Conservation (phyloP, 768 basidiomycete species). For the Lanmaoa rubissima region DNA sequence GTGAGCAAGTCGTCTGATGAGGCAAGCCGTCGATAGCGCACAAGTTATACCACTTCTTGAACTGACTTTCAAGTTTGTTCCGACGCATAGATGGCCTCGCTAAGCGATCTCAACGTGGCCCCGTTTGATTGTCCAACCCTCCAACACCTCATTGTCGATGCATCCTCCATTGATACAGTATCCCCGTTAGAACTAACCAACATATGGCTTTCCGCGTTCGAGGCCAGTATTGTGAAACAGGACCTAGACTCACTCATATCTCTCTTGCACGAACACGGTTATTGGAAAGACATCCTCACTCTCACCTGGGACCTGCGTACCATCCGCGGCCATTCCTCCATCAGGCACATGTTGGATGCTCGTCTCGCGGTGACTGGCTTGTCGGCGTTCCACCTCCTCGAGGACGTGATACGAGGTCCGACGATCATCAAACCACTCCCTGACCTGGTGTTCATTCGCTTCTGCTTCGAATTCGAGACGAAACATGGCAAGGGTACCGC, state of each 20-base stretch:
- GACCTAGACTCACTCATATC: not conserved
- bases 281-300: slow-evolving; percentile 53
- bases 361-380: slow-evolving; percentile 31
- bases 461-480: slow-evolving; percentile 55
- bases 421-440: slow-evolving; percentile 42
- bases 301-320: slow-evolving; percentile 57
- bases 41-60: no score
- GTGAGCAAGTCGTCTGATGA: no score
- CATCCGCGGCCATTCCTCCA: slow-evolving; percentile 37
- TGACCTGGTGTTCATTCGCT: slow-evolving; percentile 56
- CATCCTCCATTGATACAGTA: slow-evolving; percentile 4
- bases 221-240: not conserved
- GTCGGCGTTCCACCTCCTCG: slow-evolving; percentile 16
- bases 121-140: slow-evolving; percentile 24
- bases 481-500: slow-evolving; percentile 48
- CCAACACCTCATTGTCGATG: slow-evolving; percentile 16
- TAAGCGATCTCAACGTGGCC: not conserved
- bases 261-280: slow-evolving; percentile 25
- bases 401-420: slow-evolving; percentile 28
- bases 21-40: no score
- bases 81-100: not conserved
- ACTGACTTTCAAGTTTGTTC: no score
- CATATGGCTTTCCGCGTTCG: slow-evolving; percentile 24
- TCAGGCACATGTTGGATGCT: slow-evolving; percentile 37
- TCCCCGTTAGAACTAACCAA: slow-evolving; percentile 9